Evolutionary conservation across 371 early-diverging fungal species (phyloP).

Genomic region (Parasitella parasitica): DNA sequence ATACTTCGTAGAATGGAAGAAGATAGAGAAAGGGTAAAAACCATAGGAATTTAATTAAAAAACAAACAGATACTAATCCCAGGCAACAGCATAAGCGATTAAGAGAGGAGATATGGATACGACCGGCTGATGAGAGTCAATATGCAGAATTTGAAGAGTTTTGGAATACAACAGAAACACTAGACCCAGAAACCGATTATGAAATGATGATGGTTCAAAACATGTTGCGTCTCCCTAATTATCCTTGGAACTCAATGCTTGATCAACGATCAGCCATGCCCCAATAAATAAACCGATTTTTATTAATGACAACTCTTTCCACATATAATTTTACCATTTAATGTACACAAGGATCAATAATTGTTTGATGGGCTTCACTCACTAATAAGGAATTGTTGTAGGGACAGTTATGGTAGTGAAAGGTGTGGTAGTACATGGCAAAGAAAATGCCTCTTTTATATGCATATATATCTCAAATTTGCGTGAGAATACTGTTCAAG

Average conservation of each 20-base stretch:
- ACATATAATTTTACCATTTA: not conserved
- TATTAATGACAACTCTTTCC: not conserved
- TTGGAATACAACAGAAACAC: conserved; percentile 64
- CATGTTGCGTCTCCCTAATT: conserved; percentile 49
- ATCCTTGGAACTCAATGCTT: conserved; percentile 49
- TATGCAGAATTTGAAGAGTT: conserved; percentile 61
- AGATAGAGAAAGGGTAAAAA: conserved; percentile 67
- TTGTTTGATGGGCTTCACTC: not conserved
- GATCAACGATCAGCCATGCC: conserved; percentile 12
- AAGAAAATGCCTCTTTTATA: not conserved
- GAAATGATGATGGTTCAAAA: conserved; percentile 63
- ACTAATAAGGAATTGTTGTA: no score
- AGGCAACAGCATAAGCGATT: conserved; percentile 62
- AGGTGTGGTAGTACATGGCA: not conserved
- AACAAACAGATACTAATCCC: not conserved
- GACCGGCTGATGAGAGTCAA: conserved; percentile 58
- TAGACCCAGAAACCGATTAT: conserved; percentile 63
- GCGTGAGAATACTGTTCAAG: not conserved
- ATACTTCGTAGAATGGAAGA: conserved; percentile 78
- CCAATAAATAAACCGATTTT: not conserved
- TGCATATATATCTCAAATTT: not conserved
- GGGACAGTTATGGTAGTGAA: no score
- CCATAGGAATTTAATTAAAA: not conserved
- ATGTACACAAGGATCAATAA: not conserved
- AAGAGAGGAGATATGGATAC: conserved; percentile 76